Percentiles rank a stretch among this genome's conserved stretches.
These are phyloP conservation scores for Quercus tomentella DNA, from an alignment of 331 rosid species.

Conservation along the genomic window DNA sequence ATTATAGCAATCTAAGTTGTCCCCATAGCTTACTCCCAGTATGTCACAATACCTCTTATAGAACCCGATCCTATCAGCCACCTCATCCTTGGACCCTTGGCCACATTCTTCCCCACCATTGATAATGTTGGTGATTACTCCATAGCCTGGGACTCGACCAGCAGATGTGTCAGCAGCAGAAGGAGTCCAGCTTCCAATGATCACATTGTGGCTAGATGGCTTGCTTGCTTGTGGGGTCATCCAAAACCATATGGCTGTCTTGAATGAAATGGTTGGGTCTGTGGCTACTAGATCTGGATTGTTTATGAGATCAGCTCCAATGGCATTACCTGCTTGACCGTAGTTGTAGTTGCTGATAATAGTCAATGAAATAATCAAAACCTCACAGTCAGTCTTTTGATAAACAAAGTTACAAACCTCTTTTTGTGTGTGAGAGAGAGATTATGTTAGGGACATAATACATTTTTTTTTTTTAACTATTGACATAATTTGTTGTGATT, in stretches of 20 bases:
- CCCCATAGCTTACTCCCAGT: slow-evolving; percentile 32
- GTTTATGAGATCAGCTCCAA: no score
- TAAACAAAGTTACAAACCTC: no score
- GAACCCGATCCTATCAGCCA: not conserved
- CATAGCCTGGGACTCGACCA: slow-evolving; percentile 42
- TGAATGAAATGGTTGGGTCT: no score
- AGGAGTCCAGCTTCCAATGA: slow-evolving; percentile 37
- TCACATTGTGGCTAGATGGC: slow-evolving; percentile 9
- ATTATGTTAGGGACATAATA: no score
- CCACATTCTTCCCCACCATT: slow-evolving; percentile 59
- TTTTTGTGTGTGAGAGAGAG: no score
- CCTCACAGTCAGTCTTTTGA: no score
- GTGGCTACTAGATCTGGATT: no score
- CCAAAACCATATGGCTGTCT: no score
- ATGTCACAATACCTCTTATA: not conserved
- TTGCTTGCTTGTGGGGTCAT: no score
- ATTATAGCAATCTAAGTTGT: slow-evolving; percentile 48
- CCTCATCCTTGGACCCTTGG: not conserved
- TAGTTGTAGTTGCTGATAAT: slow-evolving; percentile 46
- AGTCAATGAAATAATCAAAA: not conserved
- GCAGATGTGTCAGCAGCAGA: slow-evolving; percentile 35
- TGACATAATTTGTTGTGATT: no score
- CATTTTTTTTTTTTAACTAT: no score
- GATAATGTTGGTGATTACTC: slow-evolving; percentile 65
- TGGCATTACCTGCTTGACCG: slow-evolving; percentile 20